Conservation (phyloP, 495 filamentous ascomycete genomes). For the Neohortaea acidophila region DNA sequence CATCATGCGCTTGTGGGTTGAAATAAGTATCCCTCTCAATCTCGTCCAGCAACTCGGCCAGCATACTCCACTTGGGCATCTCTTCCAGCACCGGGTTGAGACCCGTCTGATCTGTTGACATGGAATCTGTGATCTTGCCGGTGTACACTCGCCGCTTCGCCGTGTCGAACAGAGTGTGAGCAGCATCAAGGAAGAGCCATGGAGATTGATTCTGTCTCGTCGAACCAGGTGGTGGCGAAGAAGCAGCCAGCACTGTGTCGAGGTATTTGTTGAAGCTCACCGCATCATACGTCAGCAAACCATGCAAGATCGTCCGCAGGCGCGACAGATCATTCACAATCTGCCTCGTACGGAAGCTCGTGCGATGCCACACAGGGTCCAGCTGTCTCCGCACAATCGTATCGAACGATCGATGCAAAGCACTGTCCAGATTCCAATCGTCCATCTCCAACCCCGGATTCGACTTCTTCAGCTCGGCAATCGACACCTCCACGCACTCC, state of each 20-base stretch:
- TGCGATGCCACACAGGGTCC: constrained; percentile 92
- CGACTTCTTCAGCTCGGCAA: constrained; percentile 76
- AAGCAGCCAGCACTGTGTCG: constrained; percentile 82
- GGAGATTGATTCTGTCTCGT: constrained; percentile 81
- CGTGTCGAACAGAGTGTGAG: constrained; percentile 83
- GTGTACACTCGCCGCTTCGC: constrained; percentile 83
- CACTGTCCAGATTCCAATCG: constrained; percentile 94
- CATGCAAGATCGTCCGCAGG: constrained; percentile 72
- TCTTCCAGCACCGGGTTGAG: constrained; percentile 87
- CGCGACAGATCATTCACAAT: constrained; percentile 81
- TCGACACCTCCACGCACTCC: constrained; percentile 90
- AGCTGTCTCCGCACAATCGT: constrained; percentile 74
- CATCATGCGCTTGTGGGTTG: constrained; percentile 57
- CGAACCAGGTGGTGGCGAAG: constrained; percentile 74
- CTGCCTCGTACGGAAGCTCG: constrained; percentile 86
- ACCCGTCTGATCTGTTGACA: constrained; percentile 37
- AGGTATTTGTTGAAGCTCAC: constrained; percentile 87
- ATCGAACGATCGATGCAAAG: constrained; percentile 84
- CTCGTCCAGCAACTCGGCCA: constrained; percentile 78
- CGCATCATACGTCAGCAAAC: constrained; percentile 71
- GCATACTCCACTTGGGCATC: constrained; percentile 79
- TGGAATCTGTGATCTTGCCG: constrained; percentile 39
- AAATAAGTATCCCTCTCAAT: constrained; percentile 86
- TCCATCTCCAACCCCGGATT: constrained; percentile 89
- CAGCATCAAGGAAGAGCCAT: constrained; percentile 92